phyloP scores from a whole-genome alignment of 2,329 filamentous ascomycete genomes.

The Penicillium olsonii region DNA sequence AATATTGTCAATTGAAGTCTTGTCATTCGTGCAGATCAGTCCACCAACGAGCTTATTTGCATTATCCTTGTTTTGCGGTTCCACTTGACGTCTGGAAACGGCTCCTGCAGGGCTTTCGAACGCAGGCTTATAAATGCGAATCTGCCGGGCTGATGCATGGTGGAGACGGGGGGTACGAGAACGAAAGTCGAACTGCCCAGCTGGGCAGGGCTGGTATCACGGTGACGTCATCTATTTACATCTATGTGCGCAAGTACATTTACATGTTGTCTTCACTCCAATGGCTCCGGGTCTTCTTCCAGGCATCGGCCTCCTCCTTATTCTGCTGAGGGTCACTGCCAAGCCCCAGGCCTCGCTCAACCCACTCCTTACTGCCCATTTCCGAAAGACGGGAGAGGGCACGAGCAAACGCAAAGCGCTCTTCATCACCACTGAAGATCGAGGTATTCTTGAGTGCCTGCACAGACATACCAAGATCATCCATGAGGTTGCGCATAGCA shows the following conservation, averaged over 20 bases:
- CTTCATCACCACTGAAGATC: slow-evolving; percentile 92
- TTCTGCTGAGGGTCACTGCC: slow-evolving; percentile 48
- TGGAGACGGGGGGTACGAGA: too few relatives aligned
- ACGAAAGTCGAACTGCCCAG: too few relatives aligned
- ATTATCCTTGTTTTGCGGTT: slow-evolving; percentile 1
- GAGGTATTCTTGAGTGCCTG: slow-evolving; percentile 79
- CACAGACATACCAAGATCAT: slow-evolving; percentile 84
- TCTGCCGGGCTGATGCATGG: too few relatives aligned
- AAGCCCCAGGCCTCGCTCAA: slow-evolving; percentile 69
- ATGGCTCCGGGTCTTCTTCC: slow-evolving; percentile 50
- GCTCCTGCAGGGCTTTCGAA: too few relatives aligned
- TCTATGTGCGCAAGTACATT: not conserved
- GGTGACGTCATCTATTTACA: not conserved
- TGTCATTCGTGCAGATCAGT: slow-evolving; percentile 6
- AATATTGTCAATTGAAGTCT: slow-evolving; percentile 2
- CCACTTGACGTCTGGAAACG: not conserved
- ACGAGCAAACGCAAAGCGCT: slow-evolving; percentile 91
- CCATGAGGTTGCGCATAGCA: slow-evolving; percentile 77
- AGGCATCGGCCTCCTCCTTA: slow-evolving; percentile 49
- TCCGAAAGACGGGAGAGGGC: slow-evolving; percentile 81
- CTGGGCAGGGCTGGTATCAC: too few relatives aligned
- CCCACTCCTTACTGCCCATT: slow-evolving; percentile 95
- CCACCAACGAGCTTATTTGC: not conserved
- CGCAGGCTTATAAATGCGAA: too few relatives aligned
- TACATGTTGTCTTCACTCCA: slow-evolving; percentile 54